Evolutionary conservation across 192 early-diverging fungal species (phyloP), one percentile per base, ranked within the genome.

Genomic region (Ambispora gerdemannii): DNA sequence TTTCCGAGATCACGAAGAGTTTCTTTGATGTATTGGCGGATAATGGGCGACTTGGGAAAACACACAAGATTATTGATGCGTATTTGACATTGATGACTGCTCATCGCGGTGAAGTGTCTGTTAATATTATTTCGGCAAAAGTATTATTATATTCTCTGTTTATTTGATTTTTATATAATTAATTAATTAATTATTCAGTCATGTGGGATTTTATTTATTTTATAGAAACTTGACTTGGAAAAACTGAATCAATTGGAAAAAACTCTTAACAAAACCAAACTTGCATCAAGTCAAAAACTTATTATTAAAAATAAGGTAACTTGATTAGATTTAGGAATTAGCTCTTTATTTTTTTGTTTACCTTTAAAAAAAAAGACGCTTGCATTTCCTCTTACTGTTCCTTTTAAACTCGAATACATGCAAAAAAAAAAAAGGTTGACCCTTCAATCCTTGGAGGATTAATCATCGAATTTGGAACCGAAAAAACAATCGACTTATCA

Each of bases 401-500:
- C n/a, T n/a, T n/a, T n/a, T n/a, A n/a, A n/a, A n/a, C n/a, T n/a
- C n/a, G n/a, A n/a, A n/a, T n/a, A n/a, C n/a, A n/a, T n/a, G n/a
- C n/a, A n/a, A n/a, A n/a, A n/a, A n/a, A n/a, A n/a, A n/a, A n/a
- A n/a, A 72, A 91, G 90, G 84, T 93, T 78, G 93, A 97, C 81
- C 88, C 95, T 68, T 80, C 84, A 78, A 92, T 98, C 74, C 77
- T 98, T 66, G 96, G 96, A 77, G 96, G 96, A 72, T 88, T 98
- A 81, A 83, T 97, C 76, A 90, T 98, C 63, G 96, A 98, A 81
- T 84, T 96, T 80, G 95, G 96, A 74, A 33, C 2, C 3, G 96
- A 95, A 84, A 93, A 94, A 83, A 97, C 94, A 75, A 96, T 98
- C 75, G 96, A 98, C 81, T 90, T 98, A 83, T 95, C 95, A 22